Conservation (phyloP, 805 yeast species). For the Myxozyma nipponensis region DNA sequence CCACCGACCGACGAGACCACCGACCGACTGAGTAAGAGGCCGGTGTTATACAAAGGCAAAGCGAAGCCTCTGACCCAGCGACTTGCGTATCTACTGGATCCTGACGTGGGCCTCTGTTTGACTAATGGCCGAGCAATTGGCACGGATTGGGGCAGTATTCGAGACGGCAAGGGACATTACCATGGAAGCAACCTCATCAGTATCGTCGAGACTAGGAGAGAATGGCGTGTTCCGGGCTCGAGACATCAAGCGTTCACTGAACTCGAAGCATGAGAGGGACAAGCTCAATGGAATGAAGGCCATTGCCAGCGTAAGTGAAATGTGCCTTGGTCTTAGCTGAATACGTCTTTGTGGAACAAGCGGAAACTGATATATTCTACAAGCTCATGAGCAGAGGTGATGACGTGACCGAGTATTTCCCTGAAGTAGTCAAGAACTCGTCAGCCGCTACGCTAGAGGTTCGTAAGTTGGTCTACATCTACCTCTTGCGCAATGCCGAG, state of each 20-base stretch:
- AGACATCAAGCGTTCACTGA: constrained; percentile 63
- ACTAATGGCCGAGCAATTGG: constrained; percentile 60
- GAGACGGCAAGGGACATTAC: constrained; percentile 79
- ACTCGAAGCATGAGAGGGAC: constrained; percentile 66
- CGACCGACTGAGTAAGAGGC: too few relatives aligned
- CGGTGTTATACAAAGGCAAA: too few relatives aligned
- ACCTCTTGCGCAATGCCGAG: constrained; percentile 73
- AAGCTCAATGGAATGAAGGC: constrained; percentile 57
- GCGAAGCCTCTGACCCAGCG: too few relatives aligned
- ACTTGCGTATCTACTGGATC: too few relatives aligned
- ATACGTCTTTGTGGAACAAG: too few relatives aligned
- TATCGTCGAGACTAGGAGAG: constrained; percentile 52
- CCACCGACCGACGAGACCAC: too few relatives aligned
- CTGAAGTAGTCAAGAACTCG: constrained; percentile 85
- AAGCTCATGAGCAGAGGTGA: constrained; percentile 38
- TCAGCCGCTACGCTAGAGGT: constrained; percentile 63
- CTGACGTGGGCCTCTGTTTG: too few relatives aligned
- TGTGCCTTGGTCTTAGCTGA: too few relatives aligned
- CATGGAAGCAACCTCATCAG: constrained; percentile 77
- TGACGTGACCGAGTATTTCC: constrained; percentile 54
- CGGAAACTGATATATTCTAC: too few relatives aligned
- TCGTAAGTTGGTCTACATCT: constrained; percentile 71
- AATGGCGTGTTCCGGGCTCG: constrained; percentile 56
- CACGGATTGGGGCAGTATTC: constrained; percentile 63
- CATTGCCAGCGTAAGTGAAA: constrained; percentile 41